A percentile compares a stretch with the other conserved stretches of the same genome.
Evolutionary conservation across 805 yeast genomes (phyloP).

Genomic region (Saccharomycopsis lassenensis): DNA sequence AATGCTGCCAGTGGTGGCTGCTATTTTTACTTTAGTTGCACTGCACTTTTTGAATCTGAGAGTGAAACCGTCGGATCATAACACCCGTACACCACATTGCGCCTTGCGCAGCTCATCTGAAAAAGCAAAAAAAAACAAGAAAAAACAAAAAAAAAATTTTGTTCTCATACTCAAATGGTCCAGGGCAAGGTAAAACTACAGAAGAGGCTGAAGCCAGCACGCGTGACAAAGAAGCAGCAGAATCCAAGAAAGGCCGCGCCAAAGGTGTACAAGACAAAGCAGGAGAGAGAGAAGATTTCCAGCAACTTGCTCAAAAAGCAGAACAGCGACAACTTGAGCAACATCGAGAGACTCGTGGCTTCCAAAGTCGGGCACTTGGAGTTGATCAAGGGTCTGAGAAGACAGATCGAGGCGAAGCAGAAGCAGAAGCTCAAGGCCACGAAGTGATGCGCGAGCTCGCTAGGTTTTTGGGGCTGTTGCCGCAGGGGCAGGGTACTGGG

Average conservation of each 20-base stretch:
- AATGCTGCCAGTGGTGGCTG: no score
- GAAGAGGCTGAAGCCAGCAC: slow-evolving; percentile 28
- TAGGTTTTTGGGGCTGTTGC: neutral
- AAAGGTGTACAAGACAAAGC: slow-evolving; percentile 30
- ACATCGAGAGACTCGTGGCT: slow-evolving; percentile 79
- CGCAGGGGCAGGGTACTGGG: neutral
- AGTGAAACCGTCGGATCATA: no score
- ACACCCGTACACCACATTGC: no score
- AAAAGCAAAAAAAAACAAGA: no score
- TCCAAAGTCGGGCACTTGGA: slow-evolving; percentile 92
- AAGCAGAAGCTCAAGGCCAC: slow-evolving; percentile 28
- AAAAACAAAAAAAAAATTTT: neutral
- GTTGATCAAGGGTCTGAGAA: slow-evolving; percentile 79
- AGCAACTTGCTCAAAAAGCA: slow-evolving; percentile 11
- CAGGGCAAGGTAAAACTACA: slow-evolving; percentile 33
- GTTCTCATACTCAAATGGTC: slow-evolving; percentile 27
- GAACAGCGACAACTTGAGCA: slow-evolving; percentile 17
- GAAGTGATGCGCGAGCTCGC: slow-evolving; percentile 6
- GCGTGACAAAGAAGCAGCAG: slow-evolving; percentile 33
- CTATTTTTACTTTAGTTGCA: no score
- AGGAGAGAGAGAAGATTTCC: slow-evolving; percentile 25
- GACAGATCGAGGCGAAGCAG: slow-evolving; percentile 58
- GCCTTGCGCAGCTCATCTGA: no score
- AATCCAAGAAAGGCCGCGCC: slow-evolving; percentile 34
- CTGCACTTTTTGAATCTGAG: no score